Conservation (phyloP, 2,329 filamentous ascomycete species). For the Trichoderma atroviride region DNA sequence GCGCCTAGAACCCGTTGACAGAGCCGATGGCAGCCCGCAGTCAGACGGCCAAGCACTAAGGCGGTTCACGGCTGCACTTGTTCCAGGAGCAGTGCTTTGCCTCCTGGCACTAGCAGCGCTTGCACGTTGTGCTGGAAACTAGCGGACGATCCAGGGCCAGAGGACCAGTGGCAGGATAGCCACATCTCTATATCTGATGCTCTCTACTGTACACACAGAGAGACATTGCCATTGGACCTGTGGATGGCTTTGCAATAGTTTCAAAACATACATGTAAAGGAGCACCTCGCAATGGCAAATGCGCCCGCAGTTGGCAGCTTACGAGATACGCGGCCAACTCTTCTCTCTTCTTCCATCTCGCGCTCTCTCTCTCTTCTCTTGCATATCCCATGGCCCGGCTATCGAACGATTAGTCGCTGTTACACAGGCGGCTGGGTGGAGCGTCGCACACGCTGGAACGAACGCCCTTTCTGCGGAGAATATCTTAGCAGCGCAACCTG, state of each 20-base stretch:
- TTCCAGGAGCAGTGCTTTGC: background rate
- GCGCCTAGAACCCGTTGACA: constrained; percentile 16
- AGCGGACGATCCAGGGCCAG: constrained; percentile 27
- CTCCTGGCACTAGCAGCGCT: constrained; percentile 13
- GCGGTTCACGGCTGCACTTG: constrained; percentile 20
- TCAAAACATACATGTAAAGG: no score
- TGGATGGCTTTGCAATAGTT: no score
- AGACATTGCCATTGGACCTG: background rate
- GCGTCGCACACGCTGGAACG: background rate
- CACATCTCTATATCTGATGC: constrained; percentile 16
- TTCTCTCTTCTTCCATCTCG: background rate
- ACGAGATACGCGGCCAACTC: background rate
- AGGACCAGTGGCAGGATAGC: background rate
- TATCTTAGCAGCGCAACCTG: constrained; percentile 15
- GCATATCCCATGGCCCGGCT: constrained; percentile 17
- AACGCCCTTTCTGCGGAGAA: constrained; percentile 26
- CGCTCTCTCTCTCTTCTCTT: background rate
- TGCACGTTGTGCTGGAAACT: constrained; percentile 11
- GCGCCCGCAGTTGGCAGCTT: background rate
- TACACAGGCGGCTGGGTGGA: constrained; percentile 18
- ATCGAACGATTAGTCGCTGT: constrained; percentile 8
- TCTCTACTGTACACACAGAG: background rate
- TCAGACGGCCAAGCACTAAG: constrained; percentile 14
- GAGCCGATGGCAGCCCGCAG: constrained; percentile 24
- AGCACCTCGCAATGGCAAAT: background rate